A percentile compares a stretch with the other conserved stretches of the same genome.
phyloP scores from a whole-genome alignment of 2,329 filamentous ascomycete species.

The Arachnopeziza araneosa region DNA sequence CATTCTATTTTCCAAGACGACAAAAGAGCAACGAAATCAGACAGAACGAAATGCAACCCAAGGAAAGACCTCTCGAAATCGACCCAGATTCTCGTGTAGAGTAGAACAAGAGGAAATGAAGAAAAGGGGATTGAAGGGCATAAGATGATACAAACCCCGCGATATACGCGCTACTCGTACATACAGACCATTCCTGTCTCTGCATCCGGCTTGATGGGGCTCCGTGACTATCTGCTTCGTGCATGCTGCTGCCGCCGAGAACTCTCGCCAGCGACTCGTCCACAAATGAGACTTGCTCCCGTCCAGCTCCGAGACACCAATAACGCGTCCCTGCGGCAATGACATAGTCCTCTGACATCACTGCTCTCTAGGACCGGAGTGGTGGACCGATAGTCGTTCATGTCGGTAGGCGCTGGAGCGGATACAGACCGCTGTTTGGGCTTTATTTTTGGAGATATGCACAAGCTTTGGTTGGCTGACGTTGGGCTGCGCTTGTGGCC shows the following conservation, averaged over 20 bases:
- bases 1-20: conserved; percentile 7
- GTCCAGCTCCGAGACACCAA: not conserved
- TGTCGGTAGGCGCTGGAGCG: not conserved
- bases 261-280: not conserved
- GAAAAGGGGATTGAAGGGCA: not conserved
- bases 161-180: not conserved
- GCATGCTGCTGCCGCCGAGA: not conserved
- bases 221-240: not conserved
- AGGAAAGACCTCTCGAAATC: not conserved
- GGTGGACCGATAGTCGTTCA: not conserved
- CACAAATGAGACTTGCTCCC: not conserved
- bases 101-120: not conserved
- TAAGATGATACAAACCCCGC: not conserved
- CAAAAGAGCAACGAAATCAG: not conserved
- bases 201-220: not conserved
- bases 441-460: not conserved
- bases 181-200: not conserved
- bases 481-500: not conserved
- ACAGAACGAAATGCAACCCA: conserved; percentile 6
- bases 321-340: not conserved
- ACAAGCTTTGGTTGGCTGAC: not conserved
- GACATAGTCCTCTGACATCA: not conserved
- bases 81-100: not conserved
- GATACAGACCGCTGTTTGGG: not conserved
- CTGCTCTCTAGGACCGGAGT: too few relatives aligned